A percentile compares a stretch with the other conserved stretches of the same genome.
phyloP scores from a whole-genome alignment of 768 basidiomycete species.

The Russula olivacea region DNA sequence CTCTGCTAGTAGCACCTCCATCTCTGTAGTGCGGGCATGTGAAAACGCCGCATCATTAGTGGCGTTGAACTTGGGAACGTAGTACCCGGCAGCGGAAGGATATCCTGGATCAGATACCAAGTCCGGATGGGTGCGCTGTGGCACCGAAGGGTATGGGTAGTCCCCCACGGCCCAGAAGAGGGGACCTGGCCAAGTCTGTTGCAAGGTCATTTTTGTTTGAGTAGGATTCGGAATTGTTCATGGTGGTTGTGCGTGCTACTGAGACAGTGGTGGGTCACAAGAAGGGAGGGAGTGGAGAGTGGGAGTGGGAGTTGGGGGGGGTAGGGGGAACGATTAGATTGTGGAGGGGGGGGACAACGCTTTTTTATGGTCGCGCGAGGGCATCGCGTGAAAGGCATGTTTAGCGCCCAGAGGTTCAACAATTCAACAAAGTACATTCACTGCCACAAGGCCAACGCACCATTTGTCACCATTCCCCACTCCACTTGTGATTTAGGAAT shows the following conservation, averaged over 20 bases:
- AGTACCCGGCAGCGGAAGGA: not conserved
- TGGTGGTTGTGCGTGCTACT: not conserved
- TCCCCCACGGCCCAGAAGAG: not conserved
- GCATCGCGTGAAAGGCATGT: too few species aligned
- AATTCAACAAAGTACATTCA: not conserved
- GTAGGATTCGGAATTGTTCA: not conserved
- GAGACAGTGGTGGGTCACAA: not conserved
- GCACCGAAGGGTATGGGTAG: not conserved
- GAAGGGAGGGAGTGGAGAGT: not conserved
- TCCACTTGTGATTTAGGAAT: not conserved
- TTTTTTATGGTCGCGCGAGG: too few species aligned
- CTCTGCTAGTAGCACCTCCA: too few species aligned
- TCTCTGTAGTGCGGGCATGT: not conserved
- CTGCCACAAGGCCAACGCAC: not conserved
- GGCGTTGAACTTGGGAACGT: not conserved
- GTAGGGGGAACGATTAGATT: too few species aligned
- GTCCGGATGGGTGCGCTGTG: not conserved
- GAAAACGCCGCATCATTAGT: not conserved
- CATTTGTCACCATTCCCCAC: not conserved
- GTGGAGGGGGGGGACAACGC: not conserved
- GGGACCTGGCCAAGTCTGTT: not conserved
- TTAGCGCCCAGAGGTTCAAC: not conserved
- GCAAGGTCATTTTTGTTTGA: not conserved
- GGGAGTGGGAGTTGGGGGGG: too few species aligned
- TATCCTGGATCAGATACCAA: not conserved